A percentile compares a stretch with the other conserved stretches of the same genome.
Conservation (phyloP, 1,284 basidiomycete genomes). For the Hortiboletus rubellus region DNA sequence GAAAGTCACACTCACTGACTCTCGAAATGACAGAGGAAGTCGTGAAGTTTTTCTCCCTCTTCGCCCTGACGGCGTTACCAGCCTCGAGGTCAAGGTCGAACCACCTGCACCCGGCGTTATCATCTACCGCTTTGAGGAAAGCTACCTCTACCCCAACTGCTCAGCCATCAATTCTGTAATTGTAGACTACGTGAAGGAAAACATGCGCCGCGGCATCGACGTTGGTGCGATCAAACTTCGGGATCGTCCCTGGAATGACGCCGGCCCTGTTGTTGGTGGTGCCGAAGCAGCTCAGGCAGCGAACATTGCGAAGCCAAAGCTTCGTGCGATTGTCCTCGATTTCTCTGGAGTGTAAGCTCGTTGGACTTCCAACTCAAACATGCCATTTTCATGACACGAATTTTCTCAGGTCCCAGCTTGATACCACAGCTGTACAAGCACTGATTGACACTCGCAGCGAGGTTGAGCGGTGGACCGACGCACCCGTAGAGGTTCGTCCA, state of each 20-base stretch:
- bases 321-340: slow-evolving; percentile 90
- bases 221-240: slow-evolving; percentile 58
- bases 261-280: slow-evolving; percentile 62
- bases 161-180: slow-evolving; percentile 76
- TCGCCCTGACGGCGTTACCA: slow-evolving; percentile 58
- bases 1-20: slow-evolving; percentile 51
- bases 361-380: background rate
- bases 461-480: slow-evolving; percentile 86
- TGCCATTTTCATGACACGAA: background rate
- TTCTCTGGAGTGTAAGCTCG: slow-evolving; percentile 78
- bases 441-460: slow-evolving; percentile 87
- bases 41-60: slow-evolving; percentile 90
- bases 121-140: slow-evolving; percentile 94
- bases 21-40: slow-evolving; percentile 34
- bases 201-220: slow-evolving; percentile 78
- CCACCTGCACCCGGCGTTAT: slow-evolving; percentile 86
- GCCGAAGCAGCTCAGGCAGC: slow-evolving; percentile 47
- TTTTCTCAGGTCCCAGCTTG: slow-evolving; percentile 63
- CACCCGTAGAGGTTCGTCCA: slow-evolving; percentile 67
- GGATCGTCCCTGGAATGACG: slow-evolving; percentile 96
- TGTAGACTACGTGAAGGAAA: slow-evolving; percentile 78
- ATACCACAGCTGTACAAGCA: slow-evolving; percentile 89
- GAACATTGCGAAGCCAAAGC: slow-evolving; percentile 63
- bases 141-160: slow-evolving; percentile 92
- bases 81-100: slow-evolving; percentile 71